A percentile compares a stretch with the other conserved stretches of the same genome.
Conservation (phyloP, 1,139 yeast species). For the Yarrowia galli region DNA sequence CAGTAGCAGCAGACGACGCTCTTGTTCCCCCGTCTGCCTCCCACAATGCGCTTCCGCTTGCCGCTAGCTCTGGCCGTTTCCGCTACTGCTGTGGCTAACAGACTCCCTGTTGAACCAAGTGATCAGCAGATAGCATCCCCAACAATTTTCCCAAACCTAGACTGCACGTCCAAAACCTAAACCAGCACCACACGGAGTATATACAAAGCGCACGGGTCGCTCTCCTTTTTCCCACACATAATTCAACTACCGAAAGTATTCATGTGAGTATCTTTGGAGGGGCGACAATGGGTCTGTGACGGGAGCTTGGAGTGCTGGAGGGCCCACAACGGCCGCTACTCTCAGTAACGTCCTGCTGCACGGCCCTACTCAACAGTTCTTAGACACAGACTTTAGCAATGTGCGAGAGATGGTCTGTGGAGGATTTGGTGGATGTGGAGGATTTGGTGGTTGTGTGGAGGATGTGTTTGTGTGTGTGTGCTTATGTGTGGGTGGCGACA, state of each 20-base stretch:
- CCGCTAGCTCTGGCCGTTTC: neutral
- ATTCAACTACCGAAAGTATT: neutral
- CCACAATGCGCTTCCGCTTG: neutral
- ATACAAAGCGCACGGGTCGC: neutral
- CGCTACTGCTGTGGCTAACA: neutral
- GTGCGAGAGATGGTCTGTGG: neutral
- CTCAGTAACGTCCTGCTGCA: neutral
- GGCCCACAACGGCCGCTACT: neutral
- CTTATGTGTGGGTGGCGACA: neutral
- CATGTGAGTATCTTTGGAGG: constrained; percentile 5
- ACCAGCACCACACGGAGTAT: constrained; percentile 30
- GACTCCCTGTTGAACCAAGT: neutral
- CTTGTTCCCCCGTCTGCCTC: no score
- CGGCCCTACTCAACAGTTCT: constrained; percentile 9
- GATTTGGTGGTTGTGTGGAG: neutral
- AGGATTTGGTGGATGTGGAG: neutral
- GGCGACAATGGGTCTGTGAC: neutral
- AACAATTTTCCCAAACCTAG: constrained; percentile 36
- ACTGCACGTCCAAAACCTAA: constrained; percentile 9
- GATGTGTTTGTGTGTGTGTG: neutral
- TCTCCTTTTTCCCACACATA: neutral
- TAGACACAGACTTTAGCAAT: constrained; percentile 12
- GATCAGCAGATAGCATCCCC: constrained; percentile 37
- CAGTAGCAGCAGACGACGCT: no score
- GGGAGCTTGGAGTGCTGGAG: neutral